Conservation (phyloP, 2,329 filamentous ascomycete genomes). For the Tolypocladium amazonense region DNA sequence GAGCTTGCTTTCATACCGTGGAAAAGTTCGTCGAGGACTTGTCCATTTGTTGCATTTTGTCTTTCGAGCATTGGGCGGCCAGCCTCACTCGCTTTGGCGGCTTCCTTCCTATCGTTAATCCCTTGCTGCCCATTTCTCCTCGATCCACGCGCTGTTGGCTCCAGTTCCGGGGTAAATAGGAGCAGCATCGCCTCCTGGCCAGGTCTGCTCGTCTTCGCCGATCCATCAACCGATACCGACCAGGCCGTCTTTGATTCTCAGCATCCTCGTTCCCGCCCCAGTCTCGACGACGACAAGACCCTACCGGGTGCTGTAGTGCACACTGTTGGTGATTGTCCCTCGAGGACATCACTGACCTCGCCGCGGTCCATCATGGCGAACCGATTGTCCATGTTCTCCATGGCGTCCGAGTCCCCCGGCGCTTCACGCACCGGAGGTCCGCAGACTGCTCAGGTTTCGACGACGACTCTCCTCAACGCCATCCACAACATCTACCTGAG, state of each 20-base stretch:
- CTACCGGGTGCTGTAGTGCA: background rate
- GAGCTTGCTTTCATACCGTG: slow-evolving; percentile 13
- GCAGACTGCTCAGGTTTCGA: slow-evolving; percentile 73
- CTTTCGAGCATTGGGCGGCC: slow-evolving; percentile 13
- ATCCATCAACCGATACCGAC: background rate
- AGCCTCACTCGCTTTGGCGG: slow-evolving; percentile 52
- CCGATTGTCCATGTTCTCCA: slow-evolving; percentile 60
- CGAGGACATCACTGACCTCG: slow-evolving; percentile 18
- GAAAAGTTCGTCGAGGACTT: slow-evolving; percentile 11
- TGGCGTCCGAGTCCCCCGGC: slow-evolving; percentile 52
- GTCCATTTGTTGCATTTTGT: slow-evolving; percentile 6
- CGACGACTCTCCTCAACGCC: slow-evolving; percentile 83
- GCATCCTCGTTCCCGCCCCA: background rate
- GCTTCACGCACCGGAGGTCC: slow-evolving; percentile 49
- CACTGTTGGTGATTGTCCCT: slow-evolving; percentile 26
- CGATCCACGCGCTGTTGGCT: background rate
- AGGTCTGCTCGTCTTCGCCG: background rate
- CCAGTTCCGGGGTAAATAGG: background rate
- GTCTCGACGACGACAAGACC: background rate
- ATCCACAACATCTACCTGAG: slow-evolving; percentile 83
- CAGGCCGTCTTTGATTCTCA: background rate
- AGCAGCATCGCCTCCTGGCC: background rate
- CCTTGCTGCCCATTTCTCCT: background rate
- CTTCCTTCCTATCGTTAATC: slow-evolving; percentile 26
- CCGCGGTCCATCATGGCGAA: slow-evolving; percentile 39